phyloP scores from a whole-genome alignment of 345 rosid species.

The Populus deltoides region DNA sequence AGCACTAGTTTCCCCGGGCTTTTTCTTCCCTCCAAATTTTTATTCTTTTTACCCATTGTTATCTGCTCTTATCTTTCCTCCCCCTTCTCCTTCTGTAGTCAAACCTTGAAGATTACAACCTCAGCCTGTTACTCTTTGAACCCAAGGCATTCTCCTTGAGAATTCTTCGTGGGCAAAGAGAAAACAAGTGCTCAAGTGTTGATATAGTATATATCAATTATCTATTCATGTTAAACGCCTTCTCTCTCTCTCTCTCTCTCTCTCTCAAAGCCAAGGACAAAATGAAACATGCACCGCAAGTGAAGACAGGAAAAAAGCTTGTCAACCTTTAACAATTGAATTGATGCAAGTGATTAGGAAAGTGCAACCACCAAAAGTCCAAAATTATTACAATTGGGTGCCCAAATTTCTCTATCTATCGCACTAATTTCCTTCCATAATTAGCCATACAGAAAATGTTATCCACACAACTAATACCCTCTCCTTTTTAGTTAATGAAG shows the following conservation, averaged over 20 bases:
- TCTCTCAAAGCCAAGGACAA: background rate
- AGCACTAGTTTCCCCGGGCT: slow-evolving; percentile 4
- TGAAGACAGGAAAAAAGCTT: slow-evolving; percentile 11
- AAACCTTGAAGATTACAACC: slow-evolving; percentile 44
- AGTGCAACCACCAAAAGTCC: background rate
- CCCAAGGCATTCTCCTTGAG: slow-evolving; percentile 32
- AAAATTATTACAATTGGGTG: background rate
- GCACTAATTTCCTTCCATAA: background rate
- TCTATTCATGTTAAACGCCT: background rate
- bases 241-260: background rate
- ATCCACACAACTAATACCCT: background rate
- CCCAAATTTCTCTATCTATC: background rate
- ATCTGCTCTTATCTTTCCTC: background rate
- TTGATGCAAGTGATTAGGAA: slow-evolving; percentile 2
- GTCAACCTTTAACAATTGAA: background rate
- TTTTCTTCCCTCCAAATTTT: slow-evolving; percentile 1
- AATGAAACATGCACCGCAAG: background rate
- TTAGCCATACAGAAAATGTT: no score
- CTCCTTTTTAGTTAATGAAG: background rate
- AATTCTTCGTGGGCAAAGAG: slow-evolving; percentile 37
- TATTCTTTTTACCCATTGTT: slow-evolving; percentile 10
- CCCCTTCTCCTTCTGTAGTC: background rate
- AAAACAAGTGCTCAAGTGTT: slow-evolving; percentile 7
- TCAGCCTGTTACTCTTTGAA: slow-evolving; percentile 50
- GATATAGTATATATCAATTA: background rate